Base-by-base conservation (phyloP, 2,329 filamentous ascomycete genomes). In the Verticillium dahliae region DNA sequence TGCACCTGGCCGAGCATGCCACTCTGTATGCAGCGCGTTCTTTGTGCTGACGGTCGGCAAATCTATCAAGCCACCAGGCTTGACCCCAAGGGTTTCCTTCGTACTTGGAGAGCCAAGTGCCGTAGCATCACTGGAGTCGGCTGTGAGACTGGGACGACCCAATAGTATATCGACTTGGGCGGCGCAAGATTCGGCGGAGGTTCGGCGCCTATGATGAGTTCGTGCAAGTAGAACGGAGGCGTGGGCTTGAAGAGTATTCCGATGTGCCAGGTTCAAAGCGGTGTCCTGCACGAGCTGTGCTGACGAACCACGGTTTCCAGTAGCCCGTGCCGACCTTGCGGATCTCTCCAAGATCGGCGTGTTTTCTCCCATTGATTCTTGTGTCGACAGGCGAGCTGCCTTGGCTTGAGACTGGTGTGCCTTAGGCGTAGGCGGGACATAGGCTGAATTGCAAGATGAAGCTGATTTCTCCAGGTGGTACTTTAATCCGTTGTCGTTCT, bases 401-500 rank as follows among this genome's bases (percentile, higher is more conserved):
- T 27, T 50, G 22, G 45, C 45, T 13, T 22, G 45, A 18, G 27
- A 50, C 10, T 22, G 45, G 18, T 27, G 15, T 18, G 27, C 27
- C 15, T 38, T 59, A 15, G 60, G 60, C 10, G 69, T 57, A 10
- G 69, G 67, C 31, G 75, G 70, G 15, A 75, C 70, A 57, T 74
- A 81, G 61, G 70, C 69, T 2, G 83, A 79, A 65, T 87, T 87
- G 67, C 84, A 87, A 14, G 76, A 27, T 3, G 80, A 81, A 62
- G 75, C 75, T 1, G 84, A 82, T 66, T 85, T 86, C 38, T 79
- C 80, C 14, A 81, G 71, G 64, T 87, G 84, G 67, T 87, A 87
- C 58, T 85, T 83, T 15, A 86, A 73, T 0, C 84, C 84, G 56
- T 83, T 74, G 38, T 81, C 75, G 59, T 86, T 86, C 69, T 85